These are phyloP conservation scores for Trichoderma erinaceum DNA, from an alignment of 495 filamentous ascomycete genomes.

Conservation along the genomic window DNA sequence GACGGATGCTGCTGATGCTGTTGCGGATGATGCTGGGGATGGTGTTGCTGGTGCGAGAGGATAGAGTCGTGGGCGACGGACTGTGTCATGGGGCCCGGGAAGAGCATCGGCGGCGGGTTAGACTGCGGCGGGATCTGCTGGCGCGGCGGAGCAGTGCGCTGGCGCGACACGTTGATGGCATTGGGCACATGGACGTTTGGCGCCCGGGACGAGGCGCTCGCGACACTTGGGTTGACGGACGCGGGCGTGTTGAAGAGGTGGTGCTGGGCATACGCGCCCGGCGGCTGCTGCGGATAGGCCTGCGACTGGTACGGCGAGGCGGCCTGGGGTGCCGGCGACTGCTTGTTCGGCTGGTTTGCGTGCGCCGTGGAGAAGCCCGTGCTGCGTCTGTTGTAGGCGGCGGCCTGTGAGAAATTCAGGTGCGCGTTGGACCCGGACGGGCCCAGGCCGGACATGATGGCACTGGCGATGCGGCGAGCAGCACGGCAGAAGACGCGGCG, in stretches of 20 bases:
- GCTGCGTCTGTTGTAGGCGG: constrained; percentile 23
- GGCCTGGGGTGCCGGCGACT: constrained; percentile 37
- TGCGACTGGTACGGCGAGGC: constrained; percentile 39
- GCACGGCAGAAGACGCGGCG: not conserved
- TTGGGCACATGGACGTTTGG: constrained; percentile 9
- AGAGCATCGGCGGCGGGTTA: constrained; percentile 17
- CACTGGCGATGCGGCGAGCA: not conserved
- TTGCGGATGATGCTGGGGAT: constrained; percentile 19
- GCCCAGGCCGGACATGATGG: constrained; percentile 32
- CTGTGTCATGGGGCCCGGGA: constrained; percentile 17
- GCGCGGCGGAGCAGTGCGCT: constrained; percentile 10
- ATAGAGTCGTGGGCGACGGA: constrained; percentile 14
- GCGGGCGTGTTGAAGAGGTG: constrained; percentile 18
- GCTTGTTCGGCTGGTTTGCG: constrained; percentile 35
- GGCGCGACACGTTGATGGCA: constrained; percentile 10
- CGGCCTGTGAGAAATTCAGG: constrained; percentile 29
- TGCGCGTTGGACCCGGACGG: constrained; percentile 32
- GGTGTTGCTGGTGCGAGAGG: constrained; percentile 17
- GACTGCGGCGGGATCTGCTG: constrained; percentile 17
- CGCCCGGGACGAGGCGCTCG: constrained; percentile 14
- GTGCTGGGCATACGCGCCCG: constrained; percentile 21
- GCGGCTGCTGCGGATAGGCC: constrained; percentile 33
- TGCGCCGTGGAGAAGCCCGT: constrained; percentile 30
- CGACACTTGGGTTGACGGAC: constrained; percentile 15
- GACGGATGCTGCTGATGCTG: constrained; percentile 12